Conservation (phyloP, 208 protist species). For the Jaenimonas drosophilae region DNA sequence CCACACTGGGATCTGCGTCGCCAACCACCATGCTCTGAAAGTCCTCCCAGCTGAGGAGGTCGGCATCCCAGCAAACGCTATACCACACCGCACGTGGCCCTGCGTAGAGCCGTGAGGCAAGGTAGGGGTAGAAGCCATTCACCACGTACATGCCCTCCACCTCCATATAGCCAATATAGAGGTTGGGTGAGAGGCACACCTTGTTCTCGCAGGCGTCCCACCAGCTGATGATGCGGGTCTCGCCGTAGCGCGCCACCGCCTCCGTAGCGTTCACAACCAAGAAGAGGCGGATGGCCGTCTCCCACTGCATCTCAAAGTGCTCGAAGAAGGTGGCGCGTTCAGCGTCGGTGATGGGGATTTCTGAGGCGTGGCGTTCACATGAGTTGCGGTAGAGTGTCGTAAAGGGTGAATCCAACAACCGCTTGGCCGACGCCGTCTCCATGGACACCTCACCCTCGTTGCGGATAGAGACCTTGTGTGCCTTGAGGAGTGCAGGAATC, state of each 20-base stretch:
- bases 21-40: constrained; percentile 65
- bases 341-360: constrained; percentile 39
- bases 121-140: constrained; percentile 71
- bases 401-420: constrained; percentile 51
- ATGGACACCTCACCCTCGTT: constrained; percentile 33
- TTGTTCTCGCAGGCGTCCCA: constrained; percentile 40
- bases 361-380: constrained; percentile 19
- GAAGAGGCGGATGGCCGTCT: constrained; percentile 43
- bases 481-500: constrained; percentile 27
- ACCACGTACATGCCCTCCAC: constrained; percentile 70
- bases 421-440: constrained; percentile 20
- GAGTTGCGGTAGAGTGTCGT: constrained; percentile 62
- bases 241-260: constrained; percentile 35
- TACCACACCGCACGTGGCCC: constrained; percentile 49
- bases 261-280: constrained; percentile 60
- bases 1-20: constrained; percentile 25
- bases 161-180: constrained; percentile 62
- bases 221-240: constrained; percentile 18
- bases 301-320: constrained; percentile 55
- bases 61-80: constrained; percentile 42
- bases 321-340: constrained; percentile 35
- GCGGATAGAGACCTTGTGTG: constrained; percentile 31
- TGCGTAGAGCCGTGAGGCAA: constrained; percentile 35
- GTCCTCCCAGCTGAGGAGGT: constrained; percentile 37
- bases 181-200: constrained; percentile 38